phyloP scores from a whole-genome alignment of 176 grass and related monocot species.

The Leersia perrieri region DNA sequence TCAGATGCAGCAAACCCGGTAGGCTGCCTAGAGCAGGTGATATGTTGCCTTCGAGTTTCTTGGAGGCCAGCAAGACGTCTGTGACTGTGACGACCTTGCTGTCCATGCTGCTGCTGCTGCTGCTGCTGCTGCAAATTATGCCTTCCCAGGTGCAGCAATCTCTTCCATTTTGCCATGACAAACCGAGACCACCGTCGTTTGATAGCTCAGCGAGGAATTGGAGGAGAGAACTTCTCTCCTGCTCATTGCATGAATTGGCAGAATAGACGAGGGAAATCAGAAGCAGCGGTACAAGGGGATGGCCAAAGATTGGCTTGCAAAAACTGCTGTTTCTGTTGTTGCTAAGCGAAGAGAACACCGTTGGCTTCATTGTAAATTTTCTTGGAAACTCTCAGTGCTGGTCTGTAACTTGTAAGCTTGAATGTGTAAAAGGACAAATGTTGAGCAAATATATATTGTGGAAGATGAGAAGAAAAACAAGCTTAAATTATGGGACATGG shows the following conservation, averaged over 20 bases:
- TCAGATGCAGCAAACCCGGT: not conserved
- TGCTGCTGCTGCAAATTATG: not conserved
- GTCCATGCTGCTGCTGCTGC: not conserved
- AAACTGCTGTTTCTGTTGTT: too few species aligned
- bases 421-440: too few species aligned
- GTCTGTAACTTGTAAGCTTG: too few species aligned
- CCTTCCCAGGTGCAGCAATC: constrained; percentile 42
- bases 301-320: too few species aligned
- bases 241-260: constrained; percentile 15
- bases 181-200: not conserved
- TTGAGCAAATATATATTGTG: too few species aligned
- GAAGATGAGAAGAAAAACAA: too few species aligned
- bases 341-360: too few species aligned
- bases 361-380: too few species aligned
- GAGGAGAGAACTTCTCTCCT: constrained; percentile 35
- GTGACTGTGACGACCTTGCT: not conserved
- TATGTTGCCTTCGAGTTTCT: constrained; percentile 12
- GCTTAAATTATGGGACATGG: too few species aligned
- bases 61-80: not conserved
- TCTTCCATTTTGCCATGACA: not conserved
- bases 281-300: too few species aligned
- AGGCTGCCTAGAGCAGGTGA: constrained; percentile 15
- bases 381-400: too few species aligned
- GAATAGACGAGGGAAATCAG: too few species aligned
- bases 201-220: constrained; percentile 19